These are phyloP conservation scores for Passiflora organensis DNA, from an alignment of 345 rosid genomes.

Conservation along the genomic window DNA sequence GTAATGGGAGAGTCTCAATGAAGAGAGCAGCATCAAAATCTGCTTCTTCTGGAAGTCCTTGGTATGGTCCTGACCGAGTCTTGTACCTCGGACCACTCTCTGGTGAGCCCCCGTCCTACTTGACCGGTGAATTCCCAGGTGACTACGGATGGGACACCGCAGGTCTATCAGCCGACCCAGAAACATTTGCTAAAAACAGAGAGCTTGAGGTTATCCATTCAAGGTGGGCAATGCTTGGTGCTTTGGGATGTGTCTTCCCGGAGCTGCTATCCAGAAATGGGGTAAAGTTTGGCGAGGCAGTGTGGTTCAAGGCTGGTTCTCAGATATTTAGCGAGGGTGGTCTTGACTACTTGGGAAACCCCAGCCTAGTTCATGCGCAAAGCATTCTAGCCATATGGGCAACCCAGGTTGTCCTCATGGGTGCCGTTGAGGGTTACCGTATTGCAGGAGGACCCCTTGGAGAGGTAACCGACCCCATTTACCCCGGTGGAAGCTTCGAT, in stretches of 20 bases:
- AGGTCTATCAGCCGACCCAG: conserved; percentile 49
- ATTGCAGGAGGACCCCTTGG: conserved; percentile 48
- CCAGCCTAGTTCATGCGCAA: conserved; percentile 45
- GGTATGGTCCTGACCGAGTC: conserved; percentile 44
- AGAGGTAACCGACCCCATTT: conserved; percentile 37
- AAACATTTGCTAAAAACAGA: conserved; percentile 45
- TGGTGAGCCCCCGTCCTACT: conserved; percentile 39
- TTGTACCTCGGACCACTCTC: conserved; percentile 46
- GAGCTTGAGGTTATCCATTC: conserved; percentile 49
- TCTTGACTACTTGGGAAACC: conserved; percentile 35
- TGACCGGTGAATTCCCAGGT: conserved; percentile 43
- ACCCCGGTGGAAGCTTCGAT: conserved; percentile 51
- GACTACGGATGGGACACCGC: conserved; percentile 67
- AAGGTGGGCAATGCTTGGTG: conserved; percentile 48
- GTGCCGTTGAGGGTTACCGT: conserved; percentile 44
- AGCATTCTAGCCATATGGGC: conserved; percentile 49
- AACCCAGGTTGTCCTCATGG: conserved; percentile 40
- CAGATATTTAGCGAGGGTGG: conserved; percentile 41
- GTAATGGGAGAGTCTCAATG: conserved; percentile 22
- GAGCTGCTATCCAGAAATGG: conserved; percentile 45
- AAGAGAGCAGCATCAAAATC: conserved; percentile 29
- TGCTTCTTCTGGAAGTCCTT: conserved; percentile 38
- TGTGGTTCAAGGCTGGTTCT: conserved; percentile 47
- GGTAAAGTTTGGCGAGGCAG: conserved; percentile 46
- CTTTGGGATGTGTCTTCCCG: conserved; percentile 43